A percentile compares a stretch with the other conserved stretches of the same genome.
Evolutionary conservation across 1,284 basidiomycete species (phyloP).

Genomic region (Puccinia novopanici): DNA sequence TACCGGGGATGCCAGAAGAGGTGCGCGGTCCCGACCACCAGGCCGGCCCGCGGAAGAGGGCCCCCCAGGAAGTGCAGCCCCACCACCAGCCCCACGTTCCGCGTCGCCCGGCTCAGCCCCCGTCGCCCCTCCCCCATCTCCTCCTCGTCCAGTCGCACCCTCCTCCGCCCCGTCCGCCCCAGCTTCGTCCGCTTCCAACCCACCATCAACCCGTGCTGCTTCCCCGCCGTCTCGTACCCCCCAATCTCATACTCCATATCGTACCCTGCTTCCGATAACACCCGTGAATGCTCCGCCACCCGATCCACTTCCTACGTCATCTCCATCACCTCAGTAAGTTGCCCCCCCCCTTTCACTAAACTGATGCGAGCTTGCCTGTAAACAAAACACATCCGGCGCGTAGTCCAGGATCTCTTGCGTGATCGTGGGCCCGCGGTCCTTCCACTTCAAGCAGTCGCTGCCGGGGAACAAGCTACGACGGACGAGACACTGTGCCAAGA

Average conservation of each 20-base stretch:
- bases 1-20: slow-evolving; percentile 47
- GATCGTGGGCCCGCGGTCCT: slow-evolving; percentile 43
- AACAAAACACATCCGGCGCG: slow-evolving; percentile 39
- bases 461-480: slow-evolving; percentile 44
- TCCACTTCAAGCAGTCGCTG: slow-evolving; percentile 49
- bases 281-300: slow-evolving; percentile 7
- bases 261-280: slow-evolving; percentile 26
- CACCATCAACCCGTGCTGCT: slow-evolving; percentile 48
- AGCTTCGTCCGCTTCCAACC: slow-evolving; percentile 28
- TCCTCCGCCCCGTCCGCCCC: neutral
- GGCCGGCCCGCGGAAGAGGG: neutral
- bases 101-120: slow-evolving; percentile 33
- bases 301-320: slow-evolving; percentile 48
- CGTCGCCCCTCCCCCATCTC: neutral
- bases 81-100: slow-evolving; percentile 34
- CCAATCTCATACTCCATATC: slow-evolving; percentile 34
- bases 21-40: slow-evolving; percentile 41
- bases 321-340: too few relatives aligned
- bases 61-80: slow-evolving; percentile 5
- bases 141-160: slow-evolving; percentile 41
- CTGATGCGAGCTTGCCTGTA: too few relatives aligned
- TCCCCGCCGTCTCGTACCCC: slow-evolving; percentile 45
- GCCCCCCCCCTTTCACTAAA: too few relatives aligned
- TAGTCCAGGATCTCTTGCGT: slow-evolving; percentile 42
- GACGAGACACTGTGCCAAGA: slow-evolving; percentile 49